phyloP scores from a whole-genome alignment of 805 yeast species.

The Starmerella floricola region DNA sequence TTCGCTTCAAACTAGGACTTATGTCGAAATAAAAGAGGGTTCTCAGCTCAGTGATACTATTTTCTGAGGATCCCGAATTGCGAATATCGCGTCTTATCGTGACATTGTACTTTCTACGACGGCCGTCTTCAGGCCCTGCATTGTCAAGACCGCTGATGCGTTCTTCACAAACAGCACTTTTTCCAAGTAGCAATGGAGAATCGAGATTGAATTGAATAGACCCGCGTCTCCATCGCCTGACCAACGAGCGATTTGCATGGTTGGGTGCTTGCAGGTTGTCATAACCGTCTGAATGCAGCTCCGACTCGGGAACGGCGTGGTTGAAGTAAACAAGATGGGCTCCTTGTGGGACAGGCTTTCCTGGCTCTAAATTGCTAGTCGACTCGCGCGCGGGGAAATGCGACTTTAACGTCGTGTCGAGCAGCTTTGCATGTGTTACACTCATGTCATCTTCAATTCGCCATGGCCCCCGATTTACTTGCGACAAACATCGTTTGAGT shows the following conservation, averaged over 20 bases:
- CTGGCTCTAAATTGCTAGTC: conserved; percentile 8
- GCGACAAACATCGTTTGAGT: too few species aligned
- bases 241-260: conserved; percentile 30
- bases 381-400: conserved; percentile 21
- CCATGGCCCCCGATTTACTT: conserved; percentile 21
- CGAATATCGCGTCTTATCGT: conserved; percentile 41
- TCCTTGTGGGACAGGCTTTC: conserved; percentile 33
- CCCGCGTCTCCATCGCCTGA: conserved; percentile 75
- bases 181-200: conserved; percentile 31
- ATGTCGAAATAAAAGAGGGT: conserved; percentile 46
- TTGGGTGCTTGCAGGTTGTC: conserved; percentile 67
- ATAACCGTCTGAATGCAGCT: conserved; percentile 62
- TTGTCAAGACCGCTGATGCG: conserved; percentile 28
- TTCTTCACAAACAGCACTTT: conserved; percentile 42
- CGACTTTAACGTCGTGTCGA: conserved; percentile 25
- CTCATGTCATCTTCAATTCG: conserved; percentile 24
- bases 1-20: not conserved
- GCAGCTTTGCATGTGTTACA: conserved; percentile 23
- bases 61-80: conserved; percentile 22
- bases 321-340: conserved; percentile 59
- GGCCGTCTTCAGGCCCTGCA: not conserved
- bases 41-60: conserved; percentile 41
- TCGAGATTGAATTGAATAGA: conserved; percentile 33
- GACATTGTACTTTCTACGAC: conserved; percentile 35
- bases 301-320: conserved; percentile 39